Conservation (phyloP, 345 rosid species). For the Linum tenue region DNA sequence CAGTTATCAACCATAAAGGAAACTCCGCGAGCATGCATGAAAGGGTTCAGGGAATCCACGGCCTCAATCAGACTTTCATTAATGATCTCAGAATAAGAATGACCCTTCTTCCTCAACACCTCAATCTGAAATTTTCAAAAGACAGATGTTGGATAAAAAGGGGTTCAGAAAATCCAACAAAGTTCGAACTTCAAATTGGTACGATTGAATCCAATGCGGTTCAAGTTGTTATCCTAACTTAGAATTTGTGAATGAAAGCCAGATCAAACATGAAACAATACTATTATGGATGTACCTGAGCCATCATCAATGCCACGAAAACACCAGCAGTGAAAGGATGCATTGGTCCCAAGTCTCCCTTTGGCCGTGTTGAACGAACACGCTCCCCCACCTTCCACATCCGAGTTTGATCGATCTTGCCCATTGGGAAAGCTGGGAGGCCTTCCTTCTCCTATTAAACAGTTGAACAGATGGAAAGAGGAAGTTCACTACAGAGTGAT, state of each 20-base stretch:
- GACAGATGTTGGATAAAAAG: neutral
- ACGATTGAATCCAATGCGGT: no score
- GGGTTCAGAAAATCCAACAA: neutral
- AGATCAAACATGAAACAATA: neutral
- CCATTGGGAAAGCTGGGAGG: conserved; percentile 95
- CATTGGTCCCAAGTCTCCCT: conserved; percentile 74
- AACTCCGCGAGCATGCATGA: conserved; percentile 95
- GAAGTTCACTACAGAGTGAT: neutral
- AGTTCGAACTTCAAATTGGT: no score
- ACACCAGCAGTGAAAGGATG: conserved; percentile 87
- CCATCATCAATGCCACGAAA: conserved; percentile 89
- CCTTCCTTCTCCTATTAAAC: conserved; percentile 73
- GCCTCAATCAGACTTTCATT: conserved; percentile 88
- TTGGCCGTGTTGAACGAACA: conserved; percentile 54
- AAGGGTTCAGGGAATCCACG: conserved; percentile 87
- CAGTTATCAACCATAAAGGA: conserved; percentile 97
- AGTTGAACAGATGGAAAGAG: conserved; percentile 6
- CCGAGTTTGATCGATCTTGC: conserved; percentile 85
- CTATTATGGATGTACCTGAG: conserved; percentile 43
- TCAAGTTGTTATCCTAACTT: no score
- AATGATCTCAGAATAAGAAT: conserved; percentile 86
- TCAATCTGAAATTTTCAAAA: conserved; percentile 51
- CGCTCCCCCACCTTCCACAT: conserved; percentile 96
- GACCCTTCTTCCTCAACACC: conserved; percentile 90
- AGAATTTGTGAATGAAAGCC: no score